Evolutionary conservation across 2,329 filamentous ascomycete genomes (phyloP).

Genomic region (Aspergillus eucalypticola): DNA sequence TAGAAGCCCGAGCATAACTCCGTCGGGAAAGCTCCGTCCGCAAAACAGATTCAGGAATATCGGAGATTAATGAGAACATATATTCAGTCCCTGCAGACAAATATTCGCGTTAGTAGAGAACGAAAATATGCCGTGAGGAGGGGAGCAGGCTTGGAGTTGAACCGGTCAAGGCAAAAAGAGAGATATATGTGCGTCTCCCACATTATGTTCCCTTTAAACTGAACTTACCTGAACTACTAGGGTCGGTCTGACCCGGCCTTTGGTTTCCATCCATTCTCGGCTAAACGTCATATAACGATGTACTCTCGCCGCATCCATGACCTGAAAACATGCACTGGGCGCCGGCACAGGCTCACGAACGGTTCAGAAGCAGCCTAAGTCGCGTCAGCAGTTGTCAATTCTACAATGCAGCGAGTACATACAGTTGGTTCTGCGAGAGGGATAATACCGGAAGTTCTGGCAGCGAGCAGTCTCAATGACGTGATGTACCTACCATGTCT

Average conservation of each 20-base stretch:
- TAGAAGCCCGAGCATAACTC: slow-evolving; percentile 20
- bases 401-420: background rate
- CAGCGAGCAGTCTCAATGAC: background rate
- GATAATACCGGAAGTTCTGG: background rate
- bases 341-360: background rate
- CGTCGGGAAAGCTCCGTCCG: slow-evolving; percentile 35
- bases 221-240: slow-evolving; percentile 14
- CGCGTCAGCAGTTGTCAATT: background rate
- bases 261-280: slow-evolving; percentile 11
- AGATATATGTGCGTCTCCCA: background rate
- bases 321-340: slow-evolving; percentile 3
- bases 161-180: background rate
- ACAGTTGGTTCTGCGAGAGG: too few species aligned
- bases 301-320: slow-evolving; percentile 16
- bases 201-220: background rate
- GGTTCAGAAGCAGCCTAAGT: background rate
- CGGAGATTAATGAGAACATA: slow-evolving; percentile 26
- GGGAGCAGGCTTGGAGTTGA: background rate
- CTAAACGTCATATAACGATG: slow-evolving; percentile 1
- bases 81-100: slow-evolving; percentile 21
- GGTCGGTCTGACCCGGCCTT: slow-evolving; percentile 2
- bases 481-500: background rate
- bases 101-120: background rate
- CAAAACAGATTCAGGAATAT: slow-evolving; percentile 36
- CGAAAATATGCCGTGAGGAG: background rate